Percentiles rank a stretch among this genome's conserved stretches.
Conservation (phyloP, 202 grass and related monocot genomes). For the Cymbopogon flexuosus region DNA sequence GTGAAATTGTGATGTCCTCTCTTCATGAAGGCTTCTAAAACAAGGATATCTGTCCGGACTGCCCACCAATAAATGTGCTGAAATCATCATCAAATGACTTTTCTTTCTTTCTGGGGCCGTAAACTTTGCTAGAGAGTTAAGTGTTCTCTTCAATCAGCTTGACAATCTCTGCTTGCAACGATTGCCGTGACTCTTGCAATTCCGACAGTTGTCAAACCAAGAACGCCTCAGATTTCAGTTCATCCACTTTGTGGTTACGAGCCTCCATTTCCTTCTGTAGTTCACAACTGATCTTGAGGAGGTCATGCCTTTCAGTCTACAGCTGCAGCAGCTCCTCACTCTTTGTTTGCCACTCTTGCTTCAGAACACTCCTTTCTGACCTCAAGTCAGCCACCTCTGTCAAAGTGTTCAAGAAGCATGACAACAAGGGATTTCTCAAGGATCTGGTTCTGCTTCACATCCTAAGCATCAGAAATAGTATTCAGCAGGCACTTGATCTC, state of each 20-base stretch:
- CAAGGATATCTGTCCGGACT: constrained; percentile 55
- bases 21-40: constrained; percentile 61
- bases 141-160: constrained; percentile 75
- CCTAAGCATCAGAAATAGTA: constrained; percentile 74
- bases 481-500: constrained; percentile 68
- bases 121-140: constrained; percentile 48
- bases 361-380: constrained; percentile 63
- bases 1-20: constrained; percentile 48
- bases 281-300: constrained; percentile 45
- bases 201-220: constrained; percentile 64
- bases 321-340: constrained; percentile 51
- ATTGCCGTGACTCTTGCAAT: constrained; percentile 60
- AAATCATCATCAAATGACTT: constrained; percentile 53
- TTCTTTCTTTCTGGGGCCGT: constrained; percentile 42
- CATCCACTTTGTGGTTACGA: constrained; percentile 47
- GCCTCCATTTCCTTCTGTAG: constrained; percentile 50
- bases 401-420: constrained; percentile 82
- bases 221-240: constrained; percentile 57
- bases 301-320: constrained; percentile 55
- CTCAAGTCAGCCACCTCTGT: constrained; percentile 67
- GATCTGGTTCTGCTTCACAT: constrained; percentile 72
- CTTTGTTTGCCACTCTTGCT: constrained; percentile 57
- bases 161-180: constrained; percentile 65
- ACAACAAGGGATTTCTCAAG: constrained; percentile 90
- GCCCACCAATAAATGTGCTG: constrained; percentile 46